Evolutionary conservation across 106 monocot genomes (phyloP), one percentile per base, ranked within the genome.

Genomic region (Gastrodia elata): DNA sequence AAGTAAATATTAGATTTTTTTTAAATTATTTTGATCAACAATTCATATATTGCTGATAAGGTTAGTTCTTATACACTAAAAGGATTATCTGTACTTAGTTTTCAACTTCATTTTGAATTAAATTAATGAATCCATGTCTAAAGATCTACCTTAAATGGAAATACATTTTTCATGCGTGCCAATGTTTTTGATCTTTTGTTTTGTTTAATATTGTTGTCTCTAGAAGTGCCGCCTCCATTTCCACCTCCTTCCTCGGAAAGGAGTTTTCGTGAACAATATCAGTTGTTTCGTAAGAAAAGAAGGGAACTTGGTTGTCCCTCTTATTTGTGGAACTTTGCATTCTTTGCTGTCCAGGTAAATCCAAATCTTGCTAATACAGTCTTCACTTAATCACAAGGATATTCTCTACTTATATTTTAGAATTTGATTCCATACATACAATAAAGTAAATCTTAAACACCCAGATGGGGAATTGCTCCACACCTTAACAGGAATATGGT

Each of bases 201-300:
- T 71, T 65, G 68, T 82, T 76, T 68, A 74, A 38, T 79, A 34
- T 80, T 46, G 75, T 69, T 55, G 52, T 75, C 78, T 83, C 80
- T 78, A 73, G 56, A 83, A 94, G 94, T 94, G 94, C 87, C 93
- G 73, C 87, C 93, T 86, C 87, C 90, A 72, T 76, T 90, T 13
- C 90, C 94, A 68, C 94, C 83, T 70, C 87, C 85, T 76, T 68
- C 76, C 67, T 87, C 90, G 67, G 90, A 83, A 82, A 87, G 77
- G 76, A 88, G 82, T 70, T 86, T 81, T 30, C 73, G 67, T 9
- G 84, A 88, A 70, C 94, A 90, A 67, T 90, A 75, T 82, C 38
- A 73, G 59, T 70, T 90, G n/a, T 89, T 87, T 73, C 78, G 40
- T 65, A 77, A 86, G 82, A 83, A 84, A 88, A 90, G 80, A 64